Base-by-base conservation (phyloP, 768 basidiomycete species). In the Leccinum truebloodii region DNA sequence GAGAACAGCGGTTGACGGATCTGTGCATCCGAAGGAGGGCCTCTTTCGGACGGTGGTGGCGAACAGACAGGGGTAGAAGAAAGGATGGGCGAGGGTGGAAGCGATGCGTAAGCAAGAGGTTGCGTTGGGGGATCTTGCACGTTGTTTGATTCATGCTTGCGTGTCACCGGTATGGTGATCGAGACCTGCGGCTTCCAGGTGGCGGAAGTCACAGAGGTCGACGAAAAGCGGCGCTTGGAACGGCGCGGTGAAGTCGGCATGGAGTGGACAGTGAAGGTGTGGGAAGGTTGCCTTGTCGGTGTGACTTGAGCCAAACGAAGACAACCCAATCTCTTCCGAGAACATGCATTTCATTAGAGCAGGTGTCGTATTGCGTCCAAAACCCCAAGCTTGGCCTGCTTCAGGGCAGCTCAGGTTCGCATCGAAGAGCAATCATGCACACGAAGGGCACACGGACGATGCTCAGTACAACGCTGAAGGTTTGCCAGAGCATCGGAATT, bases 51-150 rank as follows among this genome's bases (percentile, higher is more conserved):
- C 13, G 69, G 64, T 6, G 71, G 69, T 0, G 74, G 72, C 16
- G 73, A 71, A 41, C 41, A 12, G 24, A 68, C 51, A 53, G 69
- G 74, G 13, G 79, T 75, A 50, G 85, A 83, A 26, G 81, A 75
- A 20, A 81, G 76, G 54, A 88, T 85, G 13, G 90, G 90, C 9
- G 89, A 88, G 0, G 89, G 83, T 4, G 90, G 90, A 46, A 92
- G 79, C 0, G 90, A 92, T 6, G 88, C 81, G 66, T 92, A 92
- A 0, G 85, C 79, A 26, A 86, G 74, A 13, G 82, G 83, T 53
- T 75, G 72, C 18, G 46, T 34, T 3, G 54, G 50, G 1, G 35
- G 44, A 32, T 65, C 71, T 9, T 61, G 59, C 37, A 46, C 50
- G 13, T 46, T 32, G 8, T 37, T 44, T 30, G 22, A 60, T 18